Evolutionary conservation across 306 rosid species (phyloP), one percentile per base, ranked within the genome.

Genomic region (Sindora glabra): DNA sequence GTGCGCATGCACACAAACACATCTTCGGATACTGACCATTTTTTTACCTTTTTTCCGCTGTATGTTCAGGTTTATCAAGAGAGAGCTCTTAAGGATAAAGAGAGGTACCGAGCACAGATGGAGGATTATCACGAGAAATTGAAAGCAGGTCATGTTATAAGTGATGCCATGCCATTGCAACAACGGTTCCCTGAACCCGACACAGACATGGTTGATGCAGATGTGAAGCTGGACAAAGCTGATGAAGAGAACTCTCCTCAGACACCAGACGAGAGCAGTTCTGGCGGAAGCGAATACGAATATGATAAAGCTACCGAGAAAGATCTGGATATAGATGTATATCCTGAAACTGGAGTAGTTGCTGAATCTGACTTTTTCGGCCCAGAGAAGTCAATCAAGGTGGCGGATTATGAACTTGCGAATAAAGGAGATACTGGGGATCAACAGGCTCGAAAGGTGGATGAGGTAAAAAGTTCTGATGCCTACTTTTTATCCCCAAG

Each of bases 21-120:
- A n/a, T n/a, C n/a, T n/a, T n/a, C n/a, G n/a, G n/a, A n/a, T n/a
- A n/a, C n/a, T n/a, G n/a, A n/a, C n/a, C n/a, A n/a, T n/a, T n/a
- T n/a, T n/a, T n/a, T n/a, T n/a, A n/a, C n/a, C n/a, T n/a, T n/a
- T n/a, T n/a, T n/a, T 39, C 39, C 62, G 45, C 49, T 42, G 51
- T 21, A 27, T 44, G 0, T 56, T n/a, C 57, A 92, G 99, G 86
- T 86, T 65, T 92, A 89, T 72, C 99, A 92, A 70, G 95, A 88
- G 72, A 80, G 80, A 77, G 99, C 99, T 1, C 3, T 80, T 32
- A 80, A 79, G 74, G 99, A 92, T 58, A 92, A 89, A 67, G 95
- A 89, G 57, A 76, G 99, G 64, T 92, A 92, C 70, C 45, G 56
- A 63, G 46, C 64, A 8, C 95, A 92, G 65, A 92, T 92, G 99